Evolutionary conservation across 2,329 filamentous ascomycete genomes (phyloP), one percentile per base, ranked within the genome.

Genomic region (Ophiostoma sp.): DNA sequence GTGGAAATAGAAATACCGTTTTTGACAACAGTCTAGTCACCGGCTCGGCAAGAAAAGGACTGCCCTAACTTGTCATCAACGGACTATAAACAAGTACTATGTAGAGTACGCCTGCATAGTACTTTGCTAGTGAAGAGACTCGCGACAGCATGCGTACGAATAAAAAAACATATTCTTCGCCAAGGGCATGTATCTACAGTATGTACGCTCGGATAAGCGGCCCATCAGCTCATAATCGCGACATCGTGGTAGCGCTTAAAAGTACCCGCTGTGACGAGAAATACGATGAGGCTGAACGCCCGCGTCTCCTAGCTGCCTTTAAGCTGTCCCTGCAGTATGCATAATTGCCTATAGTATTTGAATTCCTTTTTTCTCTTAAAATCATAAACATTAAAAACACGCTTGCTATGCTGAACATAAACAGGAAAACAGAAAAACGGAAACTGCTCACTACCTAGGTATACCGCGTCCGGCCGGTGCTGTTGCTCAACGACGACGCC

Each of bases 401-500:
- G 44, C 44, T 48, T 48, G 44, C 44, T 48, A 48, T 48, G 44
- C 44, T 1, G 7, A 39, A 48, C 17, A 48, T 48, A 48, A n/a
- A 48, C 1, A 31, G 27, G 27, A 31, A 31, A 31, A 31, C 27
- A 1, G 27, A 3, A 31, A 31, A 31, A 31, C 27, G 3, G 27
- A 31, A 31, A 31, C 36, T 8, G 44, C 20, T 48, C 44, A n/a
- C 17, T n/a, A 4, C 52, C 57, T 62, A 62, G 27, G 57, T 62
- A 52, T n/a, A 69, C 13, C 62, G 31, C 33, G 71, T 73, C 39
- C 41, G 52, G 1, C 72, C 73, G 1, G 72, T 74, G 68, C 73
- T 74, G 66, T 52, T 60, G 70, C 71, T 74, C 31, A 68, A 3
- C 11, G 72, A 68, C 54, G 72, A 73, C 1, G 71, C 65, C 1